Conservation (phyloP, 2,329 filamentous ascomycete species). For the Ophiostoma ips region DNA sequence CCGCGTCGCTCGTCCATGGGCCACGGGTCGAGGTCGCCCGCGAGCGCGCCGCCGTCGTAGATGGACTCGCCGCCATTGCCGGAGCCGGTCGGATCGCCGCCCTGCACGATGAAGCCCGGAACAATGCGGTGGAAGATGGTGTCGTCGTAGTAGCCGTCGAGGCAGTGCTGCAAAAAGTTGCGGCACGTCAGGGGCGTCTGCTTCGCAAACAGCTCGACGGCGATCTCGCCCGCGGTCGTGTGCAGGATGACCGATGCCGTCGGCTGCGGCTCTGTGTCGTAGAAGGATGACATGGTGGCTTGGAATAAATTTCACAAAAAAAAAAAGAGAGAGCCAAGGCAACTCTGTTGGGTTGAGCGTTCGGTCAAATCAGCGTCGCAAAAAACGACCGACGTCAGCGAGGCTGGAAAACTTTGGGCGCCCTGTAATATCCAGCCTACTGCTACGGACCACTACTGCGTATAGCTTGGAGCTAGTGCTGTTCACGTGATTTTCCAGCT, state of each 20-base stretch:
- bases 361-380: too few relatives aligned
- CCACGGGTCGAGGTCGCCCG: conserved; percentile 58
- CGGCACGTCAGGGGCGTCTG: conserved; percentile 83
- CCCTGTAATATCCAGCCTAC: too few relatives aligned
- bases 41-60: conserved; percentile 69
- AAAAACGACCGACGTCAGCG: too few relatives aligned
- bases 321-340: too few relatives aligned
- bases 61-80: conserved; percentile 86
- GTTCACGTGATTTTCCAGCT: too few relatives aligned
- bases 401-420: neutral
- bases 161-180: conserved; percentile 88
- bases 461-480: too few relatives aligned
- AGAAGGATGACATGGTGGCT: conserved; percentile 69
- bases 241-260: conserved; percentile 84
- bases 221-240: conserved; percentile 79
- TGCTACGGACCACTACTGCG: too few relatives aligned
- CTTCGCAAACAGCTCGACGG: conserved; percentile 87
- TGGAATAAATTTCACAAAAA: too few relatives aligned
- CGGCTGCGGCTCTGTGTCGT: conserved; percentile 88
- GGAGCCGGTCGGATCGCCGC: conserved; percentile 86
- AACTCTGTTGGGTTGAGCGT: too few relatives aligned
- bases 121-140: conserved; percentile 91
- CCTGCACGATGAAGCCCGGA: conserved; percentile 84
- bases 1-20: conserved; percentile 52
- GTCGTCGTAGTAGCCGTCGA: conserved; percentile 89